Evolutionary conservation across 2,329 filamentous ascomycete genomes (phyloP).

Genomic region (Ophiocordyceps camponoti-saundersi): DNA sequence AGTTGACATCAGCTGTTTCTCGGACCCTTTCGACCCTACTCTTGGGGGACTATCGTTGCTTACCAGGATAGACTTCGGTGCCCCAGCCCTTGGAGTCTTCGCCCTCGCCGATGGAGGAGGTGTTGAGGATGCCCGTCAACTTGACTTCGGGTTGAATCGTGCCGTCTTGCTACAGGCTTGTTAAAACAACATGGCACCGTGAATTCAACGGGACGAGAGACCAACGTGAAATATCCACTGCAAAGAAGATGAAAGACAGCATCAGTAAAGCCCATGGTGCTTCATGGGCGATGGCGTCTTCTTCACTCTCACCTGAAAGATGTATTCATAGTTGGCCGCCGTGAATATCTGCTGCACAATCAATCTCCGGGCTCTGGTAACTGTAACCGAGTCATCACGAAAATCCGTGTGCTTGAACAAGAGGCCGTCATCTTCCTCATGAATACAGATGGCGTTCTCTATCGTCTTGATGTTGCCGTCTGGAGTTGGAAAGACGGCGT

Average conservation of each 20-base stretch:
- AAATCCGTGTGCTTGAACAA: conserved; percentile 50
- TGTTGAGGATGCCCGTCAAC: conserved; percentile 30
- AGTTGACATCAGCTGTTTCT: too few relatives aligned
- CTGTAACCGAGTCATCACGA: conserved; percentile 39
- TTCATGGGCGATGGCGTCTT: too few relatives aligned
- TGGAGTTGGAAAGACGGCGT: conserved; percentile 17
- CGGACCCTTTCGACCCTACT: too few relatives aligned
- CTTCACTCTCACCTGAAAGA: not conserved
- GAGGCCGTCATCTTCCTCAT: conserved; percentile 33
- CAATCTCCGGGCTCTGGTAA: conserved; percentile 39
- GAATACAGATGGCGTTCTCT: conserved; percentile 29
- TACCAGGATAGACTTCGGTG: conserved; percentile 33
- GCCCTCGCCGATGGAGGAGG: conserved; percentile 22
- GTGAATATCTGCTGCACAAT: conserved; percentile 50
- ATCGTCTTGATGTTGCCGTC: conserved; percentile 46
- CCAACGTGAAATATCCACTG: conserved; percentile 70
- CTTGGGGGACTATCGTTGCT: too few relatives aligned
- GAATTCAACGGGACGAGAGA: not conserved
- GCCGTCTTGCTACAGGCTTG: conserved; percentile 32
- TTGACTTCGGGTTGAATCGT: conserved; percentile 45
- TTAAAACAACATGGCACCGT: conserved; percentile 10
- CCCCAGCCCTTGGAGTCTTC: conserved; percentile 26
- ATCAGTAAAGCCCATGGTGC: too few relatives aligned
- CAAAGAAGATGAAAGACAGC: not conserved
- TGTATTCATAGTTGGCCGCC: conserved; percentile 47